A percentile compares a stretch with the other conserved stretches of the same genome.
Evolutionary conservation across 2,329 filamentous ascomycete genomes (phyloP).

Genomic region (Talaromyces pinophilus): DNA sequence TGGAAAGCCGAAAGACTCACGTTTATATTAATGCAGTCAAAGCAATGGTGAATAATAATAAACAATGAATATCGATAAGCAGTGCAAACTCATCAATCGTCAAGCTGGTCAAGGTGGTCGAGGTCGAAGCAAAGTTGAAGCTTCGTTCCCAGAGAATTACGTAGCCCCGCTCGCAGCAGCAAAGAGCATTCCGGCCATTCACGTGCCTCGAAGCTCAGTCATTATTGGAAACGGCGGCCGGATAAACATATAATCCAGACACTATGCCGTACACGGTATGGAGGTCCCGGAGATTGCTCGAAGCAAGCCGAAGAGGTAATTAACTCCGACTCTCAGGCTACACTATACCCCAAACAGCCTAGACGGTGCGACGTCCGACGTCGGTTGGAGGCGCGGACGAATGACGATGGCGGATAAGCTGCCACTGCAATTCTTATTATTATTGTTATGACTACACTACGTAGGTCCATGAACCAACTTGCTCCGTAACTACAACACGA

Average conservation of each 20-base stretch:
- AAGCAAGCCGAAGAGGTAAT: slow-evolving; percentile 11
- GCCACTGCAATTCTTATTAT: slow-evolving; percentile 8
- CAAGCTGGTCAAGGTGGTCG: not conserved
- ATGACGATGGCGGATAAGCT: slow-evolving; percentile 10
- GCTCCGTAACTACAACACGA: not conserved
- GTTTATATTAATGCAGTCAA: not conserved
- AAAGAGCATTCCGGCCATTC: slow-evolving; percentile 15
- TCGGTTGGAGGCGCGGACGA: slow-evolving; percentile 10
- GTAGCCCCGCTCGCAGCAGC: slow-evolving; percentile 18
- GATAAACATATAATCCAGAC: not conserved
- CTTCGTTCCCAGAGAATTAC: slow-evolving; percentile 1
- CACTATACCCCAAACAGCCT: not conserved
- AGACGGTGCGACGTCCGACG: slow-evolving; percentile 10
- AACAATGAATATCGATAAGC: not conserved
- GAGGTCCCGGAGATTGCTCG: not conserved
- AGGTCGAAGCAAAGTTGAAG: not conserved
- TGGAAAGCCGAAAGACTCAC: not conserved
- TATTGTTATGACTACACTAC: slow-evolving; percentile 16
- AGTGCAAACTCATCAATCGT: not conserved
- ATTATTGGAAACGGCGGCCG: slow-evolving; percentile 10
- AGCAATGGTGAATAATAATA: not conserved
- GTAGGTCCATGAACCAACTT: not conserved
- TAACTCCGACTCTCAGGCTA: not conserved
- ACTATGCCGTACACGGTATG: not conserved
- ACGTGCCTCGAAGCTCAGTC: slow-evolving; percentile 12